phyloP scores from a whole-genome alignment of 2,329 filamentous ascomycete species.

The Neonectria faginata region DNA sequence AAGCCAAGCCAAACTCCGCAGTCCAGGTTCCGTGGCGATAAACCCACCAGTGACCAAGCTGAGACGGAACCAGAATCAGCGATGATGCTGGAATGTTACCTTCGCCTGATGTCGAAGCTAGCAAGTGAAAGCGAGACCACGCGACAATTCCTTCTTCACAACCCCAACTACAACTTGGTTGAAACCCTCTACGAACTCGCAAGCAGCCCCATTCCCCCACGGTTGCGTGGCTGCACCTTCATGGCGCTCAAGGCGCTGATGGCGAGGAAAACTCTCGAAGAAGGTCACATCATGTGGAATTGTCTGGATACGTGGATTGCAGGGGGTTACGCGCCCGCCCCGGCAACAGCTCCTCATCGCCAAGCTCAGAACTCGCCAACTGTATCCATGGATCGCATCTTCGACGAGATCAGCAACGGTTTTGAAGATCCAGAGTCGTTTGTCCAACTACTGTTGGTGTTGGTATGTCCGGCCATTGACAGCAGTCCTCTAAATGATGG shows the following conservation, averaged over 20 bases:
- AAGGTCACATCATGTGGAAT: conserved; percentile 82
- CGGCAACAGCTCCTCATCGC: conserved; percentile 49
- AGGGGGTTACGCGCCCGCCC: conserved; percentile 61
- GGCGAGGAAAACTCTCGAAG: conserved; percentile 74
- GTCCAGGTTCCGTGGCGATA: conserved; percentile 65
- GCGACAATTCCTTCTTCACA: conserved; percentile 78
- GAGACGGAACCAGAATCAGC: conserved; percentile 90
- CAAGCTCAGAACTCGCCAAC: conserved; percentile 51
- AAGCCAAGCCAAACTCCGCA: conserved; percentile 64
- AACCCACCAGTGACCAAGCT: conserved; percentile 73
- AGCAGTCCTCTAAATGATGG: conserved; percentile 75
- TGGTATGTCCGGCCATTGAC: conserved; percentile 75
- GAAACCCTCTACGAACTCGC: conserved; percentile 83
- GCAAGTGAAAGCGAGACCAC: conserved; percentile 79
- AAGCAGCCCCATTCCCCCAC: conserved; percentile 78
- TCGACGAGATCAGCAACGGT: conserved; percentile 79
- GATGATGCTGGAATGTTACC: conserved; percentile 96
- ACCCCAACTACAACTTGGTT: conserved; percentile 74
- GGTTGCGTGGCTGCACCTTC: conserved; percentile 87
- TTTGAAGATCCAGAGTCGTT: conserved; percentile 91
- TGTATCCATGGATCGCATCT: conserved; percentile 71
- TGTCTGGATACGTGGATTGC: conserved; percentile 84
- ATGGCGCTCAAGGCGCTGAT: conserved; percentile 81
- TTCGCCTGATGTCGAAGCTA: conserved; percentile 87
- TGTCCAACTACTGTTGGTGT: conserved; percentile 77